These are phyloP conservation scores for Cladosporium cucumerinum DNA, from an alignment of 2,329 filamentous ascomycete species.

Conservation along the genomic window DNA sequence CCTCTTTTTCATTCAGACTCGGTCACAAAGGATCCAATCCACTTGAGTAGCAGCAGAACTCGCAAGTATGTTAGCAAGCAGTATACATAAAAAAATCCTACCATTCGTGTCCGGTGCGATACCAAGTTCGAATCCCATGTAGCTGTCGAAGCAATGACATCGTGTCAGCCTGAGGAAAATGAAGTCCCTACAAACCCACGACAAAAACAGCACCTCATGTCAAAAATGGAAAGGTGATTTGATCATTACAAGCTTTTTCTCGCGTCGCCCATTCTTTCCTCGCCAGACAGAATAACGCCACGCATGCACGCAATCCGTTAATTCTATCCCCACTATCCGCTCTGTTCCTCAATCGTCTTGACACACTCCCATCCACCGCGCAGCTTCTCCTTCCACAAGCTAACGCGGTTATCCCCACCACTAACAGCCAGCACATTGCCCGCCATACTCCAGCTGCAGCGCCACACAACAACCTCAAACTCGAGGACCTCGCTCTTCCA, in stretches of 20 bases:
- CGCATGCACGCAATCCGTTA: not conserved
- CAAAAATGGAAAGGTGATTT: not conserved
- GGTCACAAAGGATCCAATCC: not conserved
- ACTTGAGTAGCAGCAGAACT: not conserved
- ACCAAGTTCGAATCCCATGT: no score
- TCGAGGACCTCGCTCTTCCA: slow-evolving; percentile 84
- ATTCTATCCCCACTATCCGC: not conserved
- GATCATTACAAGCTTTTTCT: slow-evolving; percentile 8
- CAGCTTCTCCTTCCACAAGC: slow-evolving; percentile 96
- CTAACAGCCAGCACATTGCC: slow-evolving; percentile 94
- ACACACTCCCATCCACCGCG: slow-evolving; percentile 96
- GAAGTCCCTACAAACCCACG: not conserved
- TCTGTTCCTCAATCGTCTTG: slow-evolving; percentile 74
- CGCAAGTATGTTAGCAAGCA: not conserved
- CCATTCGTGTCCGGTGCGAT: not conserved
- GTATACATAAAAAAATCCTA: not conserved
- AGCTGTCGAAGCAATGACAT: not conserved
- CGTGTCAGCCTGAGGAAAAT: not conserved
- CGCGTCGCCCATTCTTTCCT: not conserved
- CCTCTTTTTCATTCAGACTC: not conserved
- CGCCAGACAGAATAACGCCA: not conserved
- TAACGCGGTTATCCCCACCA: slow-evolving; percentile 93
- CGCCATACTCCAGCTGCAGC: slow-evolving; percentile 95
- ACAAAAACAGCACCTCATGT: not conserved
- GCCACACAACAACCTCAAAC: slow-evolving; percentile 89